Evolutionary conservation across 208 protist genomes (phyloP).

Genomic region (Crithidia acanthocephali): DNA sequence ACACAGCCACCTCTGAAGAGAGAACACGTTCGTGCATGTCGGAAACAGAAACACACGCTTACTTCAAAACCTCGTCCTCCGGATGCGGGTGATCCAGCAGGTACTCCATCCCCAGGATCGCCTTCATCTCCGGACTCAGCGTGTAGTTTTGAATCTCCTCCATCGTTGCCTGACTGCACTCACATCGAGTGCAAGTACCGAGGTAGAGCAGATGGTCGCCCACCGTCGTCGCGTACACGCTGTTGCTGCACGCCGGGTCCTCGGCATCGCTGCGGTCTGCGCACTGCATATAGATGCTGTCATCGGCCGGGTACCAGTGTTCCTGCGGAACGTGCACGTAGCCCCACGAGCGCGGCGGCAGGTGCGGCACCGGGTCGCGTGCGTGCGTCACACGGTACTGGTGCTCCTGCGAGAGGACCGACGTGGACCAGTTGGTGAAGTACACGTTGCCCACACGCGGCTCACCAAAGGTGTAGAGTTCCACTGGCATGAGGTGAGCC

Average conservation of each 20-base stretch:
- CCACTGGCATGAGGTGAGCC: slow-evolving; percentile 25
- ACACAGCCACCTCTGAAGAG: neutral
- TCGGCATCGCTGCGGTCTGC: slow-evolving; percentile 38
- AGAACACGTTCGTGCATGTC: too few species aligned
- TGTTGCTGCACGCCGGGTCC: slow-evolving; percentile 60
- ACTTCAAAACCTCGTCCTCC: neutral
- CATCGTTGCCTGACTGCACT: slow-evolving; percentile 33
- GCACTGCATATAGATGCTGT: slow-evolving; percentile 35
- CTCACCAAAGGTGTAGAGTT: slow-evolving; percentile 78
- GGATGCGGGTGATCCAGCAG: neutral
- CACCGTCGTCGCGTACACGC: slow-evolving; percentile 30
- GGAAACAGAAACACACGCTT: too few species aligned
- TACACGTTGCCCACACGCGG: slow-evolving; percentile 68
- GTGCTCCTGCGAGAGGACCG: slow-evolving; percentile 23
- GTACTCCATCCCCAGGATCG: slow-evolving; percentile 17
- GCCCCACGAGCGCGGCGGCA: slow-evolving; percentile 43
- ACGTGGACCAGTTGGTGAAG: slow-evolving; percentile 44
- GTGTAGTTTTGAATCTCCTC: slow-evolving; percentile 23
- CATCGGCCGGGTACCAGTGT: slow-evolving; percentile 47
- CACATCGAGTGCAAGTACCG: slow-evolving; percentile 49
- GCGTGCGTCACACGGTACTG: slow-evolving; percentile 64
- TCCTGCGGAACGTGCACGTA: slow-evolving; percentile 62
- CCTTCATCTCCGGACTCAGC: slow-evolving; percentile 9
- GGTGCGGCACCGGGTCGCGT: slow-evolving; percentile 56
- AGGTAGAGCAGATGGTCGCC: slow-evolving; percentile 69